phyloP scores from a whole-genome alignment of 192 early-diverging fungal species.

The Funneliformis mosseae region DNA sequence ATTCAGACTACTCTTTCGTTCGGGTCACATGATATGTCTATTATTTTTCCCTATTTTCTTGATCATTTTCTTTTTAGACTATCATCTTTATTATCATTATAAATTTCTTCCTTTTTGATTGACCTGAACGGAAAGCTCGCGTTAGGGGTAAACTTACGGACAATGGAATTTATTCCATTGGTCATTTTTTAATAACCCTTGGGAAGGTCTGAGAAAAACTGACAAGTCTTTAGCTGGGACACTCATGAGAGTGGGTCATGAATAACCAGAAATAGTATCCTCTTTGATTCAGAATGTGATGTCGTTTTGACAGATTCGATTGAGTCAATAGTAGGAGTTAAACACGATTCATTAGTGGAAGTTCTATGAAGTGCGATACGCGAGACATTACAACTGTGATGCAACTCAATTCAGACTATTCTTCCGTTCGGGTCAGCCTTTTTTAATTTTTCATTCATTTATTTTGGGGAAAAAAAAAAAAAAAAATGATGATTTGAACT shows the following conservation, averaged over 20 bases:
- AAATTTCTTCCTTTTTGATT: background rate
- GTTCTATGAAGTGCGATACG: conserved; percentile 43
- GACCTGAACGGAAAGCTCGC: conserved; percentile 37
- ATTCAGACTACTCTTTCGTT: conserved; percentile 46
- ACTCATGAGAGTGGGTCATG: conserved; percentile 16
- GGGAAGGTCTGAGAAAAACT: conserved; percentile 45
- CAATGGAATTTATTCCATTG: background rate
- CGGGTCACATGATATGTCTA: conserved; percentile 9
- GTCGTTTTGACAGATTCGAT: conserved; percentile 14
- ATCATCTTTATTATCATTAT: no score
- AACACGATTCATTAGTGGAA: conserved; percentile 36
- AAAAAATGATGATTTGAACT: no score
- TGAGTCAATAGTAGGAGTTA: background rate
- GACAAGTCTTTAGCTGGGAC: conserved; percentile 28
- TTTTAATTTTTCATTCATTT: no score
- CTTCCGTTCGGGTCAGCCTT: conserved; percentile 30
- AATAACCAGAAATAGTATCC: conserved; percentile 32
- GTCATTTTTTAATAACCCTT: conserved; percentile 24
- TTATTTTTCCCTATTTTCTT: background rate
- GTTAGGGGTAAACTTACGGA: conserved; percentile 42
- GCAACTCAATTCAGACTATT: conserved; percentile 45
- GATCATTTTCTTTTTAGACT: no score
- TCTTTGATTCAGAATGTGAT: conserved; percentile 6
- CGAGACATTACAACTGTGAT: conserved; percentile 31
- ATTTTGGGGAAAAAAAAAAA: no score